Conservation (phyloP, 2,329 filamentous ascomycete species). For the Venturiaceae sp. region DNA sequence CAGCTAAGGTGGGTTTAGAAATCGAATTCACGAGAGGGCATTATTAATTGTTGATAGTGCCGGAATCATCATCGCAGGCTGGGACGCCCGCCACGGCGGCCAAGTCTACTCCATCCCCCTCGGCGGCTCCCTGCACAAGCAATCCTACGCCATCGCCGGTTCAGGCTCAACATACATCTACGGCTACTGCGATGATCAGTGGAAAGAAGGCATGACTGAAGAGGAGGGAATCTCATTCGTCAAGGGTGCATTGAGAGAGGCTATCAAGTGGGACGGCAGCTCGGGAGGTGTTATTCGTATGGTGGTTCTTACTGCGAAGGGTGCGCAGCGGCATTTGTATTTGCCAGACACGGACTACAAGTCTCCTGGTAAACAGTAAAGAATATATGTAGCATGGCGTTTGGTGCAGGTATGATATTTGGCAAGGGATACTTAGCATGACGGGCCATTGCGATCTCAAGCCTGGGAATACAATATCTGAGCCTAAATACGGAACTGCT, state of each 20-base stretch:
- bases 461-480: background rate
- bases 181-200: constrained; percentile 95
- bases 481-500: background rate
- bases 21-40: background rate
- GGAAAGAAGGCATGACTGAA: constrained; percentile 92
- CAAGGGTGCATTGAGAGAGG: constrained; percentile 81
- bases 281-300: constrained; percentile 96
- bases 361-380: constrained; percentile 50
- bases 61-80: constrained; percentile 97
- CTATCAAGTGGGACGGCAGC: constrained; percentile 99
- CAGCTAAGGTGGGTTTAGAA: constrained; percentile 58
- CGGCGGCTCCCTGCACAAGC: constrained; percentile 95
- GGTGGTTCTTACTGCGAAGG: constrained; percentile 86
- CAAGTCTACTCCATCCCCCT: constrained; percentile 97
- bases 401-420: constrained; percentile 14
- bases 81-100: constrained; percentile 88
- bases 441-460: background rate
- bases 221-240: constrained; percentile 85
- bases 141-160: constrained; percentile 88
- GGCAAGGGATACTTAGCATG: background rate
- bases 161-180: constrained; percentile 99
- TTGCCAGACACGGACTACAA: constrained; percentile 85
- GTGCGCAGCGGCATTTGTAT: constrained; percentile 89
- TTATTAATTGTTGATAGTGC: constrained; percentile 48
- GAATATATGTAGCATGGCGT: constrained; percentile 11